Conservation (phyloP, 306 rosid species). For the Hippophae gyantsensis region DNA sequence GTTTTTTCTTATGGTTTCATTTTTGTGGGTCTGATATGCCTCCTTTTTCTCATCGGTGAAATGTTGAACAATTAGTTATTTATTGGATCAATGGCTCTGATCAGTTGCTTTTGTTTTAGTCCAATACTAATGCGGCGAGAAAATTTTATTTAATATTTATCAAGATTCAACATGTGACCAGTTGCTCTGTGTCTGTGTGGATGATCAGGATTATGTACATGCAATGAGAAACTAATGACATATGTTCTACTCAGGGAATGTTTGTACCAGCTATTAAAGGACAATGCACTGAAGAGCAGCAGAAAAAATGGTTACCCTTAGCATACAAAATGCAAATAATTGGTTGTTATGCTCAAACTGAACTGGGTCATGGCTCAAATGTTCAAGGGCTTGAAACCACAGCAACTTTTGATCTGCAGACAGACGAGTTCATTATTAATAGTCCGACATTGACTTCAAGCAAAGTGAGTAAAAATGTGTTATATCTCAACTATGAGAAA, state of each 20-base stretch:
- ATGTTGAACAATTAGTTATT: not conserved
- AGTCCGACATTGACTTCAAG: constrained; percentile 93
- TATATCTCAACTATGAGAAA: too few species aligned
- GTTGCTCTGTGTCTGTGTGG: not conserved
- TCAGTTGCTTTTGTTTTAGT: constrained; percentile 5
- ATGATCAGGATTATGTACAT: constrained; percentile 2
- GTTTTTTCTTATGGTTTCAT: constrained; percentile 3
- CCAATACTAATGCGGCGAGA: constrained; percentile 1
- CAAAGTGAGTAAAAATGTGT: constrained; percentile 53
- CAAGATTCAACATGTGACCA: not conserved
- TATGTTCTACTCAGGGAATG: constrained; percentile 59
- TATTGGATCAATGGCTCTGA: not conserved
- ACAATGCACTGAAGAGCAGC: constrained; percentile 91
- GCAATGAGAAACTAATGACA: constrained; percentile 8
- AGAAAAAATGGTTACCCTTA: constrained; percentile 73
- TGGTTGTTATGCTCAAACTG: constrained; percentile 99
- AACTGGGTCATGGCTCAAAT: constrained; percentile 98
- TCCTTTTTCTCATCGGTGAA: not conserved
- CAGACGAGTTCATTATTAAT: constrained; percentile 71
- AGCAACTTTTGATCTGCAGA: constrained; percentile 80
- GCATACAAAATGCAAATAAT: constrained; percentile 89
- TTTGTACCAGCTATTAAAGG: constrained; percentile 83
- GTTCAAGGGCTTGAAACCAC: constrained; percentile 98
- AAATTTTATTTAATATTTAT: not conserved
- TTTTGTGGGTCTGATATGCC: not conserved